phyloP scores from a whole-genome alignment of 371 early-diverging fungal genomes.

The Mortierella sp. region DNA sequence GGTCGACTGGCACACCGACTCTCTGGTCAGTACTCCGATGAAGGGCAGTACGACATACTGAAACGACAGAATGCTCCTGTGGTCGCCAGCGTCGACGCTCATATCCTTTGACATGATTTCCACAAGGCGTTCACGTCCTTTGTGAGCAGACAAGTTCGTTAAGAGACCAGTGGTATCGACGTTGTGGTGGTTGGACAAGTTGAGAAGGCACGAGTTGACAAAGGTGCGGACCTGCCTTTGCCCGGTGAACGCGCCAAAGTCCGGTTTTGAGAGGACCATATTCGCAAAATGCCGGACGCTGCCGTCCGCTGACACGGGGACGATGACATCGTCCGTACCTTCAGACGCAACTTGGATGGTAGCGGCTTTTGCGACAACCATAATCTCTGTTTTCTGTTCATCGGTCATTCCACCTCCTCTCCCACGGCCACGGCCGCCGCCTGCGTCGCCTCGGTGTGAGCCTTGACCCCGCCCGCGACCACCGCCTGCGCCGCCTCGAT shows the following conservation, averaged over 20 bases:
- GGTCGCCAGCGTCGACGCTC: slow-evolving; percentile 17
- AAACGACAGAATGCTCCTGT: slow-evolving; percentile 24
- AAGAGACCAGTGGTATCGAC: slow-evolving; percentile 43
- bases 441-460: neutral
- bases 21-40: slow-evolving; percentile 46
- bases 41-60: slow-evolving; percentile 47
- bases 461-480: slow-evolving; percentile 15
- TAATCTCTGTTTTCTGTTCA: slow-evolving; percentile 15
- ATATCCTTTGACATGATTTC: slow-evolving; percentile 33
- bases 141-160: slow-evolving; percentile 14
- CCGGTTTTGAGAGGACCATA: slow-evolving; percentile 9
- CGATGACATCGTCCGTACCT: slow-evolving; percentile 46
- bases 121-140: slow-evolving; percentile 14
- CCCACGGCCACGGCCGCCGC: slow-evolving; percentile 7
- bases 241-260: slow-evolving; percentile 9
- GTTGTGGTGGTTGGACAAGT: slow-evolving; percentile 50
- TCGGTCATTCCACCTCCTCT: slow-evolving; percentile 11
- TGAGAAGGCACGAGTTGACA: slow-evolving; percentile 44
- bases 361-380: neutral
- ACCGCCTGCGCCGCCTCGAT: neutral
- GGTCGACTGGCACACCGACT: slow-evolving; percentile 35
- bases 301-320: slow-evolving; percentile 10
- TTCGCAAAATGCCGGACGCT: slow-evolving; percentile 20
- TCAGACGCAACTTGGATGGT: slow-evolving; percentile 40
- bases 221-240: slow-evolving; percentile 24